Conservation (phyloP, 2,329 filamentous ascomycete species). For the Calonectria pseudoturangicola region DNA sequence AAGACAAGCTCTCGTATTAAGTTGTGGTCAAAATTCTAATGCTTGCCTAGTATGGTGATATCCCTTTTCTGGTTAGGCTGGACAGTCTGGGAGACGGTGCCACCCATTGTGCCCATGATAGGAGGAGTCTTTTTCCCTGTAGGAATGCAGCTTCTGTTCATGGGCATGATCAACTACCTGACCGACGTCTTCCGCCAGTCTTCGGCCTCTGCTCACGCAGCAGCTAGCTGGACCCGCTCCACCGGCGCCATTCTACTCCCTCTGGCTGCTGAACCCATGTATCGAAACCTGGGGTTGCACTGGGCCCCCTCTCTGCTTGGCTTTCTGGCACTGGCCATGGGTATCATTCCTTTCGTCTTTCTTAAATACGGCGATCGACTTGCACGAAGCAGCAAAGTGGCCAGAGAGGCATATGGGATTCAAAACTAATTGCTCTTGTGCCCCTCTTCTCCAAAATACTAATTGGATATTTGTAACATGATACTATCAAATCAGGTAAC, state of each 20-base stretch:
- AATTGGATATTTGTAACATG: not conserved
- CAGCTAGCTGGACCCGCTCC: conserved; percentile 58
- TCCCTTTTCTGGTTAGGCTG: conserved; percentile 77
- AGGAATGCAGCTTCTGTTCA: conserved; percentile 59
- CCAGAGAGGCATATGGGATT: conserved; percentile 50
- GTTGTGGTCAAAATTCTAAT: conserved; percentile 4
- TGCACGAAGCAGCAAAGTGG: conserved; percentile 54
- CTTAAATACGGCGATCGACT: conserved; percentile 57
- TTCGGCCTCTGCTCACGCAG: conserved; percentile 61
- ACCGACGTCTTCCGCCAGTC: conserved; percentile 58
- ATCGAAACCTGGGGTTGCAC: conserved; percentile 57
- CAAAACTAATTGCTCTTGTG: conserved; percentile 28
- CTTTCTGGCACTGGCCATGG: conserved; percentile 57
- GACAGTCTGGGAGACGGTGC: conserved; percentile 66
- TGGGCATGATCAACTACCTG: conserved; percentile 61
- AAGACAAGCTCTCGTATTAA: not conserved
- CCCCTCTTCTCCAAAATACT: not conserved
- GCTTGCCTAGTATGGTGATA: conserved; percentile 67
- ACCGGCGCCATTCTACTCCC: conserved; percentile 58
- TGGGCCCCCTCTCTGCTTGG: conserved; percentile 61
- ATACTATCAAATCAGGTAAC: too few relatives aligned
- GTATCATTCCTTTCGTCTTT: conserved; percentile 58
- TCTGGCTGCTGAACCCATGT: conserved; percentile 59
- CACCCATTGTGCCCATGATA: conserved; percentile 61
- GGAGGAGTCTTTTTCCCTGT: conserved; percentile 66